These are phyloP conservation scores for Brettanomyces naardenensis DNA, from an alignment of 805 yeast species.

Conservation along the genomic window DNA sequence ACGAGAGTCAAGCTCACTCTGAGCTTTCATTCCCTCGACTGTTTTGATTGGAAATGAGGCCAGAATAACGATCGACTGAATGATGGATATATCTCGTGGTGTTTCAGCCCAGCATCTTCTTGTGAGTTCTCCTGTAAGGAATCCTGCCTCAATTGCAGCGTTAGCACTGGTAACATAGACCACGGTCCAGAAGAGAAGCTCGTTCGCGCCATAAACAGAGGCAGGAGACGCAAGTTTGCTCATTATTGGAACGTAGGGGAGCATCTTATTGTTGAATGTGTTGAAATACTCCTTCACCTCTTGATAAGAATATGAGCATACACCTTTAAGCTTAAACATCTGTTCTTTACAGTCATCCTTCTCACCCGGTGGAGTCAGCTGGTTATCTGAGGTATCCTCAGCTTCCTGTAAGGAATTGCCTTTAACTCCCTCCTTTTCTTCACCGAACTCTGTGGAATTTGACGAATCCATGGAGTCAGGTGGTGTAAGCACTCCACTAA, in stretches of 20 bases:
- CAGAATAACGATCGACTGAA: slow-evolving; percentile 20
- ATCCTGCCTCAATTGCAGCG: slow-evolving; percentile 9
- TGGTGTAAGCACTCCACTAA: slow-evolving; percentile 6
- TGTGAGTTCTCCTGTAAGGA: slow-evolving; percentile 11
- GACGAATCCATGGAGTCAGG: slow-evolving; percentile 2
- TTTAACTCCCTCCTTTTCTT: not conserved
- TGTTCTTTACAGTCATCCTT: not conserved
- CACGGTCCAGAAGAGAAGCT: slow-evolving; percentile 27
- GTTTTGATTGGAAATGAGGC: slow-evolving; percentile 20
- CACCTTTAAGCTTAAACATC: slow-evolving; percentile 7
- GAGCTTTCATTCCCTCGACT: not conserved
- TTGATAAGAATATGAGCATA: slow-evolving; percentile 5
- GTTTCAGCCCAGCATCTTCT: slow-evolving; percentile 1
- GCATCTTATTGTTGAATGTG: slow-evolving; percentile 15
- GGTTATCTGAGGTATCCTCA: not conserved
- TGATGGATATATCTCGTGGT: slow-evolving; percentile 7
- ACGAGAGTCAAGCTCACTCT: slow-evolving; percentile 11
- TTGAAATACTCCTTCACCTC: slow-evolving; percentile 11
- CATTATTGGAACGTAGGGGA: slow-evolving; percentile 21
- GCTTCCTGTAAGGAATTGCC: not conserved
- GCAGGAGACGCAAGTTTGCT: slow-evolving; percentile 16
- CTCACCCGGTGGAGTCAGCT: not conserved
- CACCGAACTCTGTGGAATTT: not conserved
- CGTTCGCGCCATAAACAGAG: slow-evolving; percentile 11
- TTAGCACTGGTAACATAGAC: slow-evolving; percentile 16